phyloP scores from a whole-genome alignment of 768 basidiomycete genomes.

The Hemileccinum rubropunctum region DNA sequence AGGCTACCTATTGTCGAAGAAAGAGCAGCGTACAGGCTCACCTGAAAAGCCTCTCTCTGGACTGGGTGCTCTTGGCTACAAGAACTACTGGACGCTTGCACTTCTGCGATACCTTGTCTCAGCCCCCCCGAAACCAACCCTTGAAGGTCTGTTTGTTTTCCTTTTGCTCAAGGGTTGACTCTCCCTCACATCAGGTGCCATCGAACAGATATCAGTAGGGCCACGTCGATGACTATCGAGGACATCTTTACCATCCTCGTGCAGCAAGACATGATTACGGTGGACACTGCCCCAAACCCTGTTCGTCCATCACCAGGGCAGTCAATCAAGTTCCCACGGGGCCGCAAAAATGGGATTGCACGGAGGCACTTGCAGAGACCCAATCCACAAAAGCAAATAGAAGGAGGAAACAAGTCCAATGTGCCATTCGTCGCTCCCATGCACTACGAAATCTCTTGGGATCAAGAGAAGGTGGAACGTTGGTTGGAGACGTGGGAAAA shows the following conservation, averaged over 20 bases:
- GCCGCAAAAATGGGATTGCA: conserved; percentile 61
- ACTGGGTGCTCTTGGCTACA: conserved; percentile 91
- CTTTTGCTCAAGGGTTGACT: conserved; percentile 10
- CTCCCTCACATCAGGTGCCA: conserved; percentile 18
- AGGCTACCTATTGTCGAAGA: conserved; percentile 97
- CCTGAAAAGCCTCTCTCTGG: conserved; percentile 96
- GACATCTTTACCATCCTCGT: conserved; percentile 77
- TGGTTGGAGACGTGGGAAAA: conserved; percentile 68
- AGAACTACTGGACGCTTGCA: conserved; percentile 89
- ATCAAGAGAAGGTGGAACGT: conserved; percentile 59
- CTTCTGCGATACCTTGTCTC: conserved; percentile 75
- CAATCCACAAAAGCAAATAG: conserved; percentile 43
- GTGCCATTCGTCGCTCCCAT: conserved; percentile 60
- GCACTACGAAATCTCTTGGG: conserved; percentile 75
- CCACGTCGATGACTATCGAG: conserved; percentile 89
- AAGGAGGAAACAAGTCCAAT: conserved; percentile 39
- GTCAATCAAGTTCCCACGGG: conserved; percentile 69
- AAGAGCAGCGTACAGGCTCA: conserved; percentile 85
- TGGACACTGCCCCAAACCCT: conserved; percentile 45
- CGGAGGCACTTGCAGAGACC: conserved; percentile 60
- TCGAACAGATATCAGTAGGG: conserved; percentile 69
- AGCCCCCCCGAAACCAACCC: conserved; percentile 54
- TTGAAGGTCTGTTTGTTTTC: conserved; percentile 62
- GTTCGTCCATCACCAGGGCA: conserved; percentile 73
- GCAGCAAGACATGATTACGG: conserved; percentile 72